A percentile compares a stretch with the other conserved stretches of the same genome.
Evolutionary conservation across 2,329 filamentous ascomycete genomes (phyloP).

Genomic region (Dactylellina sp.): DNA sequence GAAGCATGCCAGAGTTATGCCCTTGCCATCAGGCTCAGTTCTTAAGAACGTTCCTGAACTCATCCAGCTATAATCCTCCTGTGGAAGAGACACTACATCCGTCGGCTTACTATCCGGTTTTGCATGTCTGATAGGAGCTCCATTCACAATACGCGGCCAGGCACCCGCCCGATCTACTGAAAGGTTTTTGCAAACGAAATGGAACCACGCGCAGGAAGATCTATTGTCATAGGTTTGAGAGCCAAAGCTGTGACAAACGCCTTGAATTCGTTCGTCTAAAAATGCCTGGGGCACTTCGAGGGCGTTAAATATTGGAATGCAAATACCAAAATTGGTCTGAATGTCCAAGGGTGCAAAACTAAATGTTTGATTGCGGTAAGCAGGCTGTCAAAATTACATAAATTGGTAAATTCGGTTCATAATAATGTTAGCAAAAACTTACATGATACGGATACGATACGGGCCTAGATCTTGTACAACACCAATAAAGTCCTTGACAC

Average conservation of each 20-base stretch:
- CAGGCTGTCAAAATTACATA: neutral
- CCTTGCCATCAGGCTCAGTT: constrained; percentile 11
- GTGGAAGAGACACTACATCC: constrained; percentile 14
- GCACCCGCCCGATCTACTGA: constrained; percentile 45
- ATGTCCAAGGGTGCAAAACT: constrained; percentile 62
- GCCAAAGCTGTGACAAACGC: constrained; percentile 63
- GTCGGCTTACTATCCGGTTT: neutral
- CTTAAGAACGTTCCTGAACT: constrained; percentile 57
- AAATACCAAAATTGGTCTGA: constrained; percentile 58
- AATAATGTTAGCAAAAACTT: constrained; percentile 1
- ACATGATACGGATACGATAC: constrained; percentile 26
- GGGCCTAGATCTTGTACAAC: neutral
- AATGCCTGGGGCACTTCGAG: constrained; percentile 62
- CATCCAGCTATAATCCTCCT: constrained; percentile 53
- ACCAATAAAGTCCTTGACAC: neutral
- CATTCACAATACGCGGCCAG: constrained; percentile 9
- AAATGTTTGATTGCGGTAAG: neutral
- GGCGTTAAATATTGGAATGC: constrained; percentile 60
- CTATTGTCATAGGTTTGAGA: constrained; percentile 57
- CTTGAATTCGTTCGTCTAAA: constrained; percentile 61
- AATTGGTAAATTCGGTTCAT: neutral
- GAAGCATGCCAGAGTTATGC: constrained; percentile 57
- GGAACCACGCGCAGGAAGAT: constrained; percentile 61
- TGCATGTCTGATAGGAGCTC: neutral
- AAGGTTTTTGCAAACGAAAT: constrained; percentile 63